Base-by-base conservation (phyloP, 2,329 filamentous ascomycete species). In the Trichoderma asperellum region DNA sequence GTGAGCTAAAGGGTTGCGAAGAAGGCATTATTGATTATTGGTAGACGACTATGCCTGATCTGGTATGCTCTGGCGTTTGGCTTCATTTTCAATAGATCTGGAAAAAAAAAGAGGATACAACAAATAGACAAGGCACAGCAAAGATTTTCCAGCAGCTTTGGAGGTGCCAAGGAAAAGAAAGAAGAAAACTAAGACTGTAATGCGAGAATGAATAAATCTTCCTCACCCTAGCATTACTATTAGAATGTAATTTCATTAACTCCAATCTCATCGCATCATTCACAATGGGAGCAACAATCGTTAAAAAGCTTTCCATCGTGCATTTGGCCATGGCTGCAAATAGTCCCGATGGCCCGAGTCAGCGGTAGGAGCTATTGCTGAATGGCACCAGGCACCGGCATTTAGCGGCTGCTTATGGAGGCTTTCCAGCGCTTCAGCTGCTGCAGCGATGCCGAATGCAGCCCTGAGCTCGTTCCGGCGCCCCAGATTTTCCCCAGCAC, bases 401-500 rank as follows among this genome's bases (percentile, higher is more conserved):
- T 56, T 34, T 34, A 56, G 53, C 53, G 29, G 53, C 27, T 12
- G 8, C 29, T 16, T 56, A 16, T n/a, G 61, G 34, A 29, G 34
- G 35, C 32, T 24, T 67, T 35, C 63, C 49, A 40, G 37, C 61
- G 32, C 55, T 37, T 21, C 40, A 37, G 63, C 63, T 11, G 47
- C 47, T 49, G 53, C 53, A 56, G 53, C 53, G 53, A 56, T 56
- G 53, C 34, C 57, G 57, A 59, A 37, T 35, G 49, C 49, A n/a
- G 47, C 34, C 62, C 27, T 47, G 40, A 43, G 40, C 18, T 43
- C 40, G 40, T 43, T 37, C 63, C 35, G 56, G 49, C 18, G 60
- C 67, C 67, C 67, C 67, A 43, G 67, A 64, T 69, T 69, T 64
- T 69, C 49, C 67, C 67, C 40, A 35, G 55, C 55, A 53, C n/a